Conservation (phyloP, 2,329 filamentous ascomycete species). For the Clonostachys byssicola region DNA sequence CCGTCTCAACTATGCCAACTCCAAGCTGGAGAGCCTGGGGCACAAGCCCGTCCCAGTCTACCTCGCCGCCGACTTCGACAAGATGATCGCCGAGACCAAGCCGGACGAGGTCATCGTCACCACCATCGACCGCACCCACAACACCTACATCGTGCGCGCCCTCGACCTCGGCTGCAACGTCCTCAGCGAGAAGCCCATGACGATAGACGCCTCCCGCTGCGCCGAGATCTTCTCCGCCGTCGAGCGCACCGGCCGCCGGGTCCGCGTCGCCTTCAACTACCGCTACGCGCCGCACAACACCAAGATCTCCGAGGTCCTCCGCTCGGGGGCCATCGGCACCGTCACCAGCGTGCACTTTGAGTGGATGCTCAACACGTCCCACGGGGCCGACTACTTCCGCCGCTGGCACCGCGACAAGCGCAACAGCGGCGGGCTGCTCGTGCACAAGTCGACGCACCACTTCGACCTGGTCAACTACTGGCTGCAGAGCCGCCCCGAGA, state of each 20-base stretch:
- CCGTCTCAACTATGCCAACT: slow-evolving; percentile 52
- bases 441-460: slow-evolving; percentile 61
- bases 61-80: slow-evolving; percentile 48
- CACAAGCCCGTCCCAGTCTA: slow-evolving; percentile 47
- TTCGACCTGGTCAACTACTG: slow-evolving; percentile 63
- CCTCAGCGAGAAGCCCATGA: slow-evolving; percentile 64
- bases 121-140: slow-evolving; percentile 58
- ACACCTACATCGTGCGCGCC: slow-evolving; percentile 55
- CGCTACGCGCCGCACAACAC: slow-evolving; percentile 64
- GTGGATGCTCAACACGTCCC: slow-evolving; percentile 59
- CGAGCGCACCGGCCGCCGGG: slow-evolving; percentile 37
- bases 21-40: slow-evolving; percentile 37
- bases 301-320: slow-evolving; percentile 49
- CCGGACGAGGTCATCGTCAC: slow-evolving; percentile 61
- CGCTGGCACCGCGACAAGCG: slow-evolving; percentile 59
- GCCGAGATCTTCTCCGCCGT: slow-evolving; percentile 49
- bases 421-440: slow-evolving; percentile 54
- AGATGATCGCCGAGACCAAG: slow-evolving; percentile 50
- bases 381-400: slow-evolving; percentile 60
- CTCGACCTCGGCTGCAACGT: slow-evolving; percentile 56
- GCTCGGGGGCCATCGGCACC: slow-evolving; percentile 48
- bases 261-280: slow-evolving; percentile 61
- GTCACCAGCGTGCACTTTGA: slow-evolving; percentile 58
- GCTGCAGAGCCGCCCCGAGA: slow-evolving; percentile 49
- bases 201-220: slow-evolving; percentile 52